Percentiles rank a stretch among this genome's conserved stretches.
Conservation (phyloP, 2,329 filamentous ascomycete genomes). For the Aspergillus piperis region DNA sequence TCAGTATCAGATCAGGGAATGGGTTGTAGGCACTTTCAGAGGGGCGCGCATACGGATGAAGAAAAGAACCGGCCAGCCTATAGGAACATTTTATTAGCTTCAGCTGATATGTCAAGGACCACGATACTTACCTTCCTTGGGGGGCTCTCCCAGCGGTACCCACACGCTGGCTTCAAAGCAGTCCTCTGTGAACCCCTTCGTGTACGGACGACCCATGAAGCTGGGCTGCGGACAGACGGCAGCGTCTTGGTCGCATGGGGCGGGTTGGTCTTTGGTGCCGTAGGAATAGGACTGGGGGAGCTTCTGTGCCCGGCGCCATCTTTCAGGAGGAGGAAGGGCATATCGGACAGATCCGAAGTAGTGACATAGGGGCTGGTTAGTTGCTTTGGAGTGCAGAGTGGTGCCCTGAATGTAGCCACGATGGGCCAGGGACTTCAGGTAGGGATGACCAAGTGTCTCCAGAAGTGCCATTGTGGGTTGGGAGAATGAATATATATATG, state of each 20-base stretch:
- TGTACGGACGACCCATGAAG: slow-evolving; percentile 28
- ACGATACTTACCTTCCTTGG: slow-evolving; percentile 33
- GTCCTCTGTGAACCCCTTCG: slow-evolving; percentile 51
- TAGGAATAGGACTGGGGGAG: slow-evolving; percentile 54
- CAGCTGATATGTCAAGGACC: background rate
- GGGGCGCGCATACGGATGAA: slow-evolving; percentile 52
- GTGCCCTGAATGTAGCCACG: slow-evolving; percentile 54
- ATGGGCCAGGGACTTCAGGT: slow-evolving; percentile 31
- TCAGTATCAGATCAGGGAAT: background rate
- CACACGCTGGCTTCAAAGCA: slow-evolving; percentile 60
- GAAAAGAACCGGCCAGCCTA: slow-evolving; percentile 59
- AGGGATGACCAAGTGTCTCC: slow-evolving; percentile 27
- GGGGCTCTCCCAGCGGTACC: slow-evolving; percentile 51
- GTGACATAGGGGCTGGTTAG: slow-evolving; percentile 43
- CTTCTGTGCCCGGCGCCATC: slow-evolving; percentile 53
- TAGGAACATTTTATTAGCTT: background rate
- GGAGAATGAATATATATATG: background rate
- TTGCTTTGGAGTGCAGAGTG: slow-evolving; percentile 42
- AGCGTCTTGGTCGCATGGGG: slow-evolving; percentile 42
- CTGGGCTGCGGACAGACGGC: slow-evolving; percentile 55
- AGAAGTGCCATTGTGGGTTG: slow-evolving; percentile 18
- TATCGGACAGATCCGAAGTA: slow-evolving; percentile 61
- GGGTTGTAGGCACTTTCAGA: no score
- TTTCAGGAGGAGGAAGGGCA: slow-evolving; percentile 52
- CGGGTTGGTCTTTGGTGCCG: slow-evolving; percentile 52